Evolutionary conservation across 495 filamentous ascomycete genomes (phyloP), one percentile per base, ranked within the genome.

Genomic region (Tuber aestivum): DNA sequence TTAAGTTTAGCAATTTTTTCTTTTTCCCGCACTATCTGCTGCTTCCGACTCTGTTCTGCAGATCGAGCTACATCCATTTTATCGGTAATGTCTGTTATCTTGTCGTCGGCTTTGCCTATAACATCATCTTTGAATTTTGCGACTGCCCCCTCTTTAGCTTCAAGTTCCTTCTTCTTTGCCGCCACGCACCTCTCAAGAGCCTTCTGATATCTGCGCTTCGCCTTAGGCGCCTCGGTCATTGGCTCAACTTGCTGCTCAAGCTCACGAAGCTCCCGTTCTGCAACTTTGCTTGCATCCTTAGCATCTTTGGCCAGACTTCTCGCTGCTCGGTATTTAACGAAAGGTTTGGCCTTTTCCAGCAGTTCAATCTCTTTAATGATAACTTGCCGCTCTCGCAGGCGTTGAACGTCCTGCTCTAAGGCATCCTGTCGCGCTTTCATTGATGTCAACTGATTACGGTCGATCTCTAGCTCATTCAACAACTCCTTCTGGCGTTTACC

Each of bases 371-470:
- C 89, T 72, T 87, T 82, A 78, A 92, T 85, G 35, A 96, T 89
- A 27, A 87, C 84, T 65, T 91, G 87, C 73, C 94, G 87, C 80
- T 97, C 92, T 40, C 90, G 87, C 79, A 97, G 87, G 78, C 93
- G 89, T 77, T 95, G 90, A 8, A 97, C 94, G 80, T 97, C 94
- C 10, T 90, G 91, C 79, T 92, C 89, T 50, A 94, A 88, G 77
- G 89, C 88, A 75, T 92, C 89, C 83, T 98, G 95, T 12, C 93
- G 89, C 10, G 86, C 85, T 81, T 95, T 89, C 69, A 93, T 85
- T 65, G 89, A 90, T 71, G 86, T 84, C 2, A 97, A 84, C 14
- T 87, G 83, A 41, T 92, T 91, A 71, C 87, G 85, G 76, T 92
- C 89, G 21, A 82, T 84, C 38, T 88, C 86, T 68, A 91, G 87